phyloP scores from a whole-genome alignment of 306 rosid species.

The Vachellia collinsii region DNA sequence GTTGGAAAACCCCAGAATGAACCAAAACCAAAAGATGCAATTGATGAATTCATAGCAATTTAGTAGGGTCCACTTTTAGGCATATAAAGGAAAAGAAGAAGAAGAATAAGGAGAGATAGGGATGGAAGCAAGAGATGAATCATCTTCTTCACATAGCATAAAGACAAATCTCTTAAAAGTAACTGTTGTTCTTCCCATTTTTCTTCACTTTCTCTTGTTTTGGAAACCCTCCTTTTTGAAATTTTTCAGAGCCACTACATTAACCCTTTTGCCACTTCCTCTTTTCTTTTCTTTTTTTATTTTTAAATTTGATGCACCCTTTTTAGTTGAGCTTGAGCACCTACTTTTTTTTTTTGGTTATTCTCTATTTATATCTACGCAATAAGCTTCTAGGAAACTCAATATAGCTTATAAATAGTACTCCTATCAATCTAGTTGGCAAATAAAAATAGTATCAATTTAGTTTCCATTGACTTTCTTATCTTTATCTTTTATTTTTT shows the following conservation, averaged over 20 bases:
- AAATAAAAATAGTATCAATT: too few relatives aligned
- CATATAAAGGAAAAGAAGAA: background rate
- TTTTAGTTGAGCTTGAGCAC: background rate
- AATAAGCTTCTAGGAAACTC: background rate
- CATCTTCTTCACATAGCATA: slow-evolving; percentile 16
- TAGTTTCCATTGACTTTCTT: background rate
- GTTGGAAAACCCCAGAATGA: background rate
- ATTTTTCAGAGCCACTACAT: background rate
- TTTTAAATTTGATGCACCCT: background rate
- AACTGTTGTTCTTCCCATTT: slow-evolving; percentile 32
- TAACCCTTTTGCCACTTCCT: background rate
- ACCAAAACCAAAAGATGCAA: background rate
- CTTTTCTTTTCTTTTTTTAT: background rate
- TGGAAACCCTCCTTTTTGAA: slow-evolving; percentile 25
- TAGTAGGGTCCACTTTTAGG: background rate
- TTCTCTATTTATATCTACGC: background rate
- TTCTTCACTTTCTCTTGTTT: slow-evolving; percentile 30
- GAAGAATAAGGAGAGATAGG: background rate
- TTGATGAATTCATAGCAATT: background rate
- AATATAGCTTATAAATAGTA: background rate
- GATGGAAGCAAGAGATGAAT: background rate
- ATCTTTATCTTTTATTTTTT: background rate
- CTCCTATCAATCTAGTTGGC: too few relatives aligned
- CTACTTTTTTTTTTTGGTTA: background rate
- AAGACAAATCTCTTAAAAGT: slow-evolving; percentile 36